Evolutionary conservation across 345 rosid species (phyloP).

Genomic region (Eucalyptus erythrocorys): DNA sequence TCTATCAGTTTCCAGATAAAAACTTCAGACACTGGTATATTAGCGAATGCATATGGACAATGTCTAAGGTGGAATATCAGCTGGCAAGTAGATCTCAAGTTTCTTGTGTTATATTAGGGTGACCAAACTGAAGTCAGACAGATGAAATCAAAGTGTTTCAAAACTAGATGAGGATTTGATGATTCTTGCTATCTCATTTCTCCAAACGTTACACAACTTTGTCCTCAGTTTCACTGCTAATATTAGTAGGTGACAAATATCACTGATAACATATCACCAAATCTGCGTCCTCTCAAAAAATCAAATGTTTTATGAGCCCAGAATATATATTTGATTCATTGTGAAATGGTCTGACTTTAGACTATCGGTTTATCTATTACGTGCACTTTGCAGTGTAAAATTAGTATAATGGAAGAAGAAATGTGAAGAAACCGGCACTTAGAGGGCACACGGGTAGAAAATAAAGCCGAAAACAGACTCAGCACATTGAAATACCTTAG

Average conservation of each 20-base stretch:
- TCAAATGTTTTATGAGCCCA: background rate
- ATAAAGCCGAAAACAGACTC: background rate
- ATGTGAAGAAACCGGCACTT: background rate
- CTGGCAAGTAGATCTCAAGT: background rate
- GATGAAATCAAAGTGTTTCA: background rate
- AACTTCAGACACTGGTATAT: too few relatives aligned
- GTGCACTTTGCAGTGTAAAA: background rate
- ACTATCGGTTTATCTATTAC: background rate
- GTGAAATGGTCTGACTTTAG: background rate
- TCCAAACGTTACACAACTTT: background rate
- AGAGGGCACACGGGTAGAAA: background rate
- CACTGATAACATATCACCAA: background rate
- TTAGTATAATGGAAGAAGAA: background rate
- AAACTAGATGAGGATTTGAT: background rate
- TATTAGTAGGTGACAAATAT: background rate
- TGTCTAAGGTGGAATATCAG: background rate
- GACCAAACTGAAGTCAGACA: background rate
- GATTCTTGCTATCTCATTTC: rapidly evolving
- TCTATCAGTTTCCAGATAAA: too few relatives aligned
- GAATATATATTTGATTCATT: background rate
- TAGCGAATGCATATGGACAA: background rate
- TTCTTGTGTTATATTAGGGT: background rate
- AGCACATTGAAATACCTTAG: background rate
- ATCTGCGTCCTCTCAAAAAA: background rate
- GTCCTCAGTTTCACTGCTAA: background rate